Conservation (phyloP, 495 filamentous ascomycete genomes). For the Neurospora africana region DNA sequence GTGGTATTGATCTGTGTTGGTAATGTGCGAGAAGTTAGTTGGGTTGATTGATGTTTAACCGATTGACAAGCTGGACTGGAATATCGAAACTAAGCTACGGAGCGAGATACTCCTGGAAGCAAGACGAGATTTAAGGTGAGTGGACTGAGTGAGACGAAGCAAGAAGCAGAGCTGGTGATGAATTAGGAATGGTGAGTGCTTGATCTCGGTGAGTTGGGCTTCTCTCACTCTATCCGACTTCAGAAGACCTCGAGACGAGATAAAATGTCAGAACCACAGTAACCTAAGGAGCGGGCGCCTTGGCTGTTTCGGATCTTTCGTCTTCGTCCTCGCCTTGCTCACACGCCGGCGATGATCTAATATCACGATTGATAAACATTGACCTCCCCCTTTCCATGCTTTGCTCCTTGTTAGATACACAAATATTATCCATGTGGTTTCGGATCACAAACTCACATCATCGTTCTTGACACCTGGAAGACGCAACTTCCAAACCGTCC, state of each 20-base stretch:
- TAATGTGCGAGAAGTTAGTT: not conserved
- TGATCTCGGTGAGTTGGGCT: not conserved
- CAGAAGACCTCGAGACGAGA: not conserved
- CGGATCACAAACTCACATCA: not conserved
- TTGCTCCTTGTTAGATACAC: not conserved
- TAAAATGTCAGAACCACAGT: not conserved
- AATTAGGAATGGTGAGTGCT: not conserved
- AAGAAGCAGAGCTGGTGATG: not conserved
- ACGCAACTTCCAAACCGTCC: not conserved
- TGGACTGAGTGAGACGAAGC: not conserved
- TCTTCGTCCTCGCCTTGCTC: not conserved
- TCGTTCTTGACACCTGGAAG: not conserved
- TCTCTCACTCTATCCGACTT: not conserved
- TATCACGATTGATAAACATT: not conserved
- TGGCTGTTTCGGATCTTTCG: not conserved
- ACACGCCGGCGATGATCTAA: not conserved
- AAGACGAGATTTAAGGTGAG: not conserved
- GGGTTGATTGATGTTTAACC: not conserved
- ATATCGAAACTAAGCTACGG: not conserved
- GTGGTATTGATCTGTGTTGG: not conserved
- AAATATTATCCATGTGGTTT: not conserved
- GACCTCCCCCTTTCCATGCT: not conserved
- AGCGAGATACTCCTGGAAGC: not conserved
- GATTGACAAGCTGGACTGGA: not conserved
- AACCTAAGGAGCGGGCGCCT: not conserved